These are phyloP conservation scores for Fusarium annulatum DNA, from an alignment of 2,329 filamentous ascomycete genomes.

Conservation along the genomic window DNA sequence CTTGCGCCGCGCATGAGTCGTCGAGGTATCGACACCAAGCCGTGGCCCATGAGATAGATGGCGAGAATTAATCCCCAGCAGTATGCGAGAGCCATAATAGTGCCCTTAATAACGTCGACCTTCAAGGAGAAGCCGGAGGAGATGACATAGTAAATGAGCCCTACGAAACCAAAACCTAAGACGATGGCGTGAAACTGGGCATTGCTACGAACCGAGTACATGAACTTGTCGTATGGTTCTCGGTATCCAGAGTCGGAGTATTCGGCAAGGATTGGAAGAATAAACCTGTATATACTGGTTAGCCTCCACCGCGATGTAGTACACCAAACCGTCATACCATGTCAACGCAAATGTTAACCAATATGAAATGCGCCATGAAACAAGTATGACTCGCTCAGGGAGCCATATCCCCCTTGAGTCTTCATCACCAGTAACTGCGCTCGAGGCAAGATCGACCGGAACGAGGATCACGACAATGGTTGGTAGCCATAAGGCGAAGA, in stretches of 20 bases:
- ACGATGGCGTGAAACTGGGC: constrained; percentile 88
- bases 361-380: constrained; percentile 94
- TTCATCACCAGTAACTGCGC: constrained; percentile 76
- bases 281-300: constrained; percentile 68
- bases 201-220: constrained; percentile 89
- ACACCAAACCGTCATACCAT: constrained; percentile 68
- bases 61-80: constrained; percentile 91
- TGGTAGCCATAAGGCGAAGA: constrained; percentile 93
- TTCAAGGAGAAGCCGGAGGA: constrained; percentile 78
- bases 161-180: constrained; percentile 74
- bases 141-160: constrained; percentile 85
- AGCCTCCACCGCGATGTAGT: constrained; percentile 10
- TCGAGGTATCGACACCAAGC: constrained; percentile 89
- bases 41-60: constrained; percentile 98
- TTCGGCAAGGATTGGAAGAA: constrained; percentile 92
- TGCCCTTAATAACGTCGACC: constrained; percentile 74
- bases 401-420: constrained; percentile 87
- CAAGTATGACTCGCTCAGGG: constrained; percentile 78
- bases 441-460: constrained; percentile 94
- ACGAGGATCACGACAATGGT: constrained; percentile 92
- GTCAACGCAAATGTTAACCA: constrained; percentile 97
- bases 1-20: constrained; percentile 83
- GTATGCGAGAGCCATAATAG: constrained; percentile 94
- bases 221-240: constrained; percentile 81
- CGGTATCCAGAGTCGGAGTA: constrained; percentile 95